Conservation (phyloP, 106 monocot species). For the Chionographis japonica region DNA sequence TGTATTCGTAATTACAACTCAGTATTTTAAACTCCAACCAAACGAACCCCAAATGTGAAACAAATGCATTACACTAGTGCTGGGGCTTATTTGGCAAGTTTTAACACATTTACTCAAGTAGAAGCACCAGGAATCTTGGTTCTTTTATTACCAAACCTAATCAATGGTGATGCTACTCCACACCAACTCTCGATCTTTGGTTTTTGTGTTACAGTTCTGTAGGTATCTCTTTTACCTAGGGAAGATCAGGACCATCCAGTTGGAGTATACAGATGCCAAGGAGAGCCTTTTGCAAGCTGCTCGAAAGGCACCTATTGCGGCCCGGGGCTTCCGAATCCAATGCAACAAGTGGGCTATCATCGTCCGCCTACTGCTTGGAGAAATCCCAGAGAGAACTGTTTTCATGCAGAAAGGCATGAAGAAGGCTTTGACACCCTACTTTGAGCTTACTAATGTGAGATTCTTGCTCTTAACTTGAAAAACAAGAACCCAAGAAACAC, state of each 20-base stretch:
- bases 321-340: slow-evolving; percentile 49
- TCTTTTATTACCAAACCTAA: too few species aligned
- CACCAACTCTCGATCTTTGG: neutral
- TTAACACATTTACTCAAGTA: too few species aligned
- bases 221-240: slow-evolving; percentile 53
- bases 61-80: too few species aligned
- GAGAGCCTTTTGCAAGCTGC: slow-evolving; percentile 63
- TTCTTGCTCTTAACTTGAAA: neutral
- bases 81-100: too few species aligned
- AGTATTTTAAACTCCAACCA: too few species aligned
- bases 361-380: slow-evolving; percentile 58
- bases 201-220: slow-evolving; percentile 23
- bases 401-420: slow-evolving; percentile 76
- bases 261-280: slow-evolving; percentile 68
- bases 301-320: slow-evolving; percentile 50
- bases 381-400: slow-evolving; percentile 63
- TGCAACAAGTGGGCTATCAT: slow-evolving; percentile 64
- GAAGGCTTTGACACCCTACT: slow-evolving; percentile 48
- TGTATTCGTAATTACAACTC: too few species aligned
- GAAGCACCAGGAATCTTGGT: too few species aligned
- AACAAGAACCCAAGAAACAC: neutral
- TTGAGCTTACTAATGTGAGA: slow-evolving; percentile 58
- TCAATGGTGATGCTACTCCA: neutral
- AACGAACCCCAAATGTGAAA: too few species aligned
- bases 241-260: slow-evolving; percentile 62